Conservation (phyloP, 768 basidiomycete species). For the Collybiopsis confluens region DNA sequence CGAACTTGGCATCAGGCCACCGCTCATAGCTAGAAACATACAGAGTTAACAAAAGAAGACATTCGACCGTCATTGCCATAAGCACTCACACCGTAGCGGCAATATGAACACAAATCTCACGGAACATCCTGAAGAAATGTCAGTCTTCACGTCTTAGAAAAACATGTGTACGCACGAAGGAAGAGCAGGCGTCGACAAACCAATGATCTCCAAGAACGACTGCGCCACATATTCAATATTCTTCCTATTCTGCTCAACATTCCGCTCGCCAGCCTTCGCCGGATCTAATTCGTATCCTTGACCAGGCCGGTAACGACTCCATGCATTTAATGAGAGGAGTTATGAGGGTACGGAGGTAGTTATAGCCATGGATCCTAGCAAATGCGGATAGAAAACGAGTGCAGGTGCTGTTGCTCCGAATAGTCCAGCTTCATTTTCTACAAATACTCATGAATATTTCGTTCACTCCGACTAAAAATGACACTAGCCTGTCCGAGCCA, state of each 20-base stretch:
- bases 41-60: not conserved
- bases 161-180: slow-evolving; percentile 57
- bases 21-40: slow-evolving; percentile 43
- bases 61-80: not conserved
- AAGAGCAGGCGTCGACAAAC: slow-evolving; percentile 61
- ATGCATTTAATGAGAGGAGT: slow-evolving; percentile 75
- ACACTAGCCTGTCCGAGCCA: slow-evolving; percentile 64
- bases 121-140: slow-evolving; percentile 59
- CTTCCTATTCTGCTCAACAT: slow-evolving; percentile 60
- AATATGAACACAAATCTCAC: slow-evolving; percentile 83
- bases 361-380: slow-evolving; percentile 86
- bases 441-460: not conserved
- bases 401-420: slow-evolving; percentile 88
- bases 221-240: slow-evolving; percentile 72
- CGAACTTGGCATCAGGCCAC: slow-evolving; percentile 78
- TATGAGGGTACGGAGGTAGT: slow-evolving; percentile 79
- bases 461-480: not conserved
- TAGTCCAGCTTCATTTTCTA: slow-evolving; percentile 72
- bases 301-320: slow-evolving; percentile 63
- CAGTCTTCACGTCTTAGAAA: not conserved
- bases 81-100: slow-evolving; percentile 70
- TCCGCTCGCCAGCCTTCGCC: slow-evolving; percentile 49
- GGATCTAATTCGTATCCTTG: slow-evolving; percentile 81
- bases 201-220: slow-evolving; percentile 72
- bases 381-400: slow-evolving; percentile 83